phyloP scores from a whole-genome alignment of 2,329 filamentous ascomycete genomes.

The Ceratocystis alfenasii region DNA sequence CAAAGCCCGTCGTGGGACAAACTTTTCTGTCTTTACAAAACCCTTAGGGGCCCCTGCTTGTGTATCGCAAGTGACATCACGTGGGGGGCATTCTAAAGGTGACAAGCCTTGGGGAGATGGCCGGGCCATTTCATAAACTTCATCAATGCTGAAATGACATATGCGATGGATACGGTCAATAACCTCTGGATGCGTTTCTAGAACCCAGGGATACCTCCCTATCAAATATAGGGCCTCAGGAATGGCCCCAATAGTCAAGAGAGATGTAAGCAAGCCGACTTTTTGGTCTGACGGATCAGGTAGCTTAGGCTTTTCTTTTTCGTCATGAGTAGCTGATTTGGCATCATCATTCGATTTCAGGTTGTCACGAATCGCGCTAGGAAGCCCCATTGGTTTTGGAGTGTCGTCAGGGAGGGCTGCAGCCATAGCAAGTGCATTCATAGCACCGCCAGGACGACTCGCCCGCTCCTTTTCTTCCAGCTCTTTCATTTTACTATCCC shows the following conservation, averaged over 20 bases:
- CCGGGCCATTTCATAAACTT: slow-evolving; percentile 42
- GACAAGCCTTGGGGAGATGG: not conserved
- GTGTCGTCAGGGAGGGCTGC: slow-evolving; percentile 80
- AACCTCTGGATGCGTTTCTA: slow-evolving; percentile 72
- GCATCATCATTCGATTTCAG: slow-evolving; percentile 17
- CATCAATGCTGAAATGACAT: slow-evolving; percentile 66
- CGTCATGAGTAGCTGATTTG: slow-evolving; percentile 32
- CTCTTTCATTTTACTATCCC: slow-evolving; percentile 58
- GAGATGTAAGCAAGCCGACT: slow-evolving; percentile 65
- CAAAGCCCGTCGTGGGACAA: slow-evolving; percentile 53
- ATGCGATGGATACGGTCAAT: slow-evolving; percentile 74
- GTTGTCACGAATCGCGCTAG: slow-evolving; percentile 36
- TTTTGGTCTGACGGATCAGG: slow-evolving; percentile 82
- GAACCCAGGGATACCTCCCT: slow-evolving; percentile 83
- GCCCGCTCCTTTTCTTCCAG: slow-evolving; percentile 65
- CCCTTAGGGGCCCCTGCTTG: slow-evolving; percentile 59
- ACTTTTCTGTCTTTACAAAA: slow-evolving; percentile 48
- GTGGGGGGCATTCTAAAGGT: slow-evolving; percentile 9
- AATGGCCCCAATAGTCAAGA: slow-evolving; percentile 81
- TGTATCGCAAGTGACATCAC: slow-evolving; percentile 39
- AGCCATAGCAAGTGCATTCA: slow-evolving; percentile 78
- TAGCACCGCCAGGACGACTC: slow-evolving; percentile 55
- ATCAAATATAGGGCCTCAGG: slow-evolving; percentile 88
- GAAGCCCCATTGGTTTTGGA: slow-evolving; percentile 32
- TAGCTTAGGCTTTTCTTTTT: slow-evolving; percentile 41